These are phyloP conservation scores for Aspergillus puulaauensis DNA, from an alignment of 2,329 filamentous ascomycete species.

Conservation along the genomic window DNA sequence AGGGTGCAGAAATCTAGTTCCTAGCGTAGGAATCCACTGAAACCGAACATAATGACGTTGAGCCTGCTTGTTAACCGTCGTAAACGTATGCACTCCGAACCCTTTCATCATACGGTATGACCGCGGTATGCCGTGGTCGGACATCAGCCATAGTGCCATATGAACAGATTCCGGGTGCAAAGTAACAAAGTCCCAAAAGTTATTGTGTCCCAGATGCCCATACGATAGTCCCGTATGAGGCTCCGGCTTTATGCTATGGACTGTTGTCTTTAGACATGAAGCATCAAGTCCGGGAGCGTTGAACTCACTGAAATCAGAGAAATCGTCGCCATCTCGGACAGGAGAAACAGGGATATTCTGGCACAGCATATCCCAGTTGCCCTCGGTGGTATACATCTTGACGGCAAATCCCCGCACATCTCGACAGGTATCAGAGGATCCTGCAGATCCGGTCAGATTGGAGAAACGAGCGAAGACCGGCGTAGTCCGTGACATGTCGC, in stretches of 20 bases:
- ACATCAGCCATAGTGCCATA: too few species aligned
- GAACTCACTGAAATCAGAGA: constrained; percentile 30
- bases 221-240: background rate
- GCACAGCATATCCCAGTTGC: constrained; percentile 52
- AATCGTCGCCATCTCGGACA: background rate
- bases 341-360: constrained; percentile 36
- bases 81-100: too few species aligned
- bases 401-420: constrained; percentile 52
- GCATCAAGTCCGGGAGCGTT: constrained; percentile 53
- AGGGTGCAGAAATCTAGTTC: too few species aligned
- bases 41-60: too few species aligned
- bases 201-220: background rate
- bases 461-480: constrained; percentile 47
- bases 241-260: constrained; percentile 14
- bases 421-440: constrained; percentile 47
- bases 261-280: constrained; percentile 13
- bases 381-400: constrained; percentile 51
- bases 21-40: too few species aligned
- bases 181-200: too few species aligned
- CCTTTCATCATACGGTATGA: too few species aligned
- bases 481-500: constrained; percentile 28
- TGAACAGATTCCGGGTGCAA: too few species aligned
- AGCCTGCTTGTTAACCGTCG: too few species aligned
- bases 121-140: too few species aligned
- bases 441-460: constrained; percentile 43